These are phyloP conservation scores for Cardiospermum halicacabum DNA, from an alignment of 345 rosid genomes.

Conservation along the genomic window DNA sequence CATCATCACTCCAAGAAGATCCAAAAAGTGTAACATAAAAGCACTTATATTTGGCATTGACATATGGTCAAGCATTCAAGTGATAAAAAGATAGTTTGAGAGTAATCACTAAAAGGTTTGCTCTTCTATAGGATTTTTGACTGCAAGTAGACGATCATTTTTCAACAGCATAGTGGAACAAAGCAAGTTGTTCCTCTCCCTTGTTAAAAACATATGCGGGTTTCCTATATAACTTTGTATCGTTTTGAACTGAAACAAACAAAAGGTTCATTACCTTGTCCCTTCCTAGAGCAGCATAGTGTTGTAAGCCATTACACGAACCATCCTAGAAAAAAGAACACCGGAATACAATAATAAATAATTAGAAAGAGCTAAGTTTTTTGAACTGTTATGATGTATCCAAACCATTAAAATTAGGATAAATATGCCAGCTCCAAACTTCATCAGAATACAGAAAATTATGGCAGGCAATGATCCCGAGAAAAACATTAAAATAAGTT, in stretches of 20 bases:
- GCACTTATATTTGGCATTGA: not conserved
- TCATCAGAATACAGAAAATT: not conserved
- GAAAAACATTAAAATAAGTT: not conserved
- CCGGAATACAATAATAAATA: slow-evolving; percentile 8
- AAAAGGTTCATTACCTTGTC: slow-evolving; percentile 65
- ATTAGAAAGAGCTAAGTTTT: slow-evolving; percentile 7
- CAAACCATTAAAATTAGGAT: slow-evolving; percentile 7
- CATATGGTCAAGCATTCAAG: not conserved
- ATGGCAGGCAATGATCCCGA: not conserved
- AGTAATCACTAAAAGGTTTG: not conserved
- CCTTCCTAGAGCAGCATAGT: slow-evolving; percentile 98
- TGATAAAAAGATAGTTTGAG: not conserved
- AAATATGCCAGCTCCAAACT: not conserved
- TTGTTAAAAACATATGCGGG: no score
- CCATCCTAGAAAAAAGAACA: slow-evolving; percentile 71
- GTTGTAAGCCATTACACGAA: slow-evolving; percentile 99
- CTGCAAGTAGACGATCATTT: no score
- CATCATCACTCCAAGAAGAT: not conserved
- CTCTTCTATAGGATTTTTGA: no score
- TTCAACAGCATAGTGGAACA: no score
- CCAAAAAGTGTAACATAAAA: not conserved
- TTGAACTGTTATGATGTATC: not conserved
- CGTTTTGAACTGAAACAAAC: slow-evolving; percentile 4
- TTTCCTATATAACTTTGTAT: not conserved
- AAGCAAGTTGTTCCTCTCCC: no score